Evolutionary conservation across 2,329 filamentous ascomycete species (phyloP).

Genomic region (Alternaria metachromatica): DNA sequence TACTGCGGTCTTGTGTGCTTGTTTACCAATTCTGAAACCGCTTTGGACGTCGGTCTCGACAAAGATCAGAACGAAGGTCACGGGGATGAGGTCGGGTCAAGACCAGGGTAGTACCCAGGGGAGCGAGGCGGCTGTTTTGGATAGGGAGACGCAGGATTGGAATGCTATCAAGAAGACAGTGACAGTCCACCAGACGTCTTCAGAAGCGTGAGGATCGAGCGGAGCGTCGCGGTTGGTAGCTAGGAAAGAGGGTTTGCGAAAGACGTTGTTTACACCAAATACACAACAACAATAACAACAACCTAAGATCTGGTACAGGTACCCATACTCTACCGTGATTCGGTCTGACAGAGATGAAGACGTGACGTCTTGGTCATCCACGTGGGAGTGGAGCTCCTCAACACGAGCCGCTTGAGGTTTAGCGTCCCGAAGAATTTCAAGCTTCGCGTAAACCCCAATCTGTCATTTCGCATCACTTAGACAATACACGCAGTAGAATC

Average conservation of each 20-base stretch:
- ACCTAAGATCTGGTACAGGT: background rate
- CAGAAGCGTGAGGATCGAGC: background rate
- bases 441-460: background rate
- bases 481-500: background rate
- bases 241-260: background rate
- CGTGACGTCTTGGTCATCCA: background rate
- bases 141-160: background rate
- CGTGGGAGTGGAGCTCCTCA: background rate
- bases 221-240: background rate
- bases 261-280: background rate
- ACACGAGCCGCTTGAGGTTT: background rate
- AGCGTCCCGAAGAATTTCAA: background rate
- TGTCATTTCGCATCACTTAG: background rate
- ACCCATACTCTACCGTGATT: background rate
- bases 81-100: background rate
- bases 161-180: background rate
- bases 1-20: constrained; percentile 1
- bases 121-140: background rate
- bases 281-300: background rate
- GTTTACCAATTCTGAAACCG: background rate
- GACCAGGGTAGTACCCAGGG: background rate
- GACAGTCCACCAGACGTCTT: background rate
- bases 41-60: background rate
- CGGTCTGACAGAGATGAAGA: background rate
- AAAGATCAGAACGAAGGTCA: background rate